These are phyloP conservation scores for Solanum bukasovii DNA, from an alignment of 257 asterid genomes.

Conservation along the genomic window DNA sequence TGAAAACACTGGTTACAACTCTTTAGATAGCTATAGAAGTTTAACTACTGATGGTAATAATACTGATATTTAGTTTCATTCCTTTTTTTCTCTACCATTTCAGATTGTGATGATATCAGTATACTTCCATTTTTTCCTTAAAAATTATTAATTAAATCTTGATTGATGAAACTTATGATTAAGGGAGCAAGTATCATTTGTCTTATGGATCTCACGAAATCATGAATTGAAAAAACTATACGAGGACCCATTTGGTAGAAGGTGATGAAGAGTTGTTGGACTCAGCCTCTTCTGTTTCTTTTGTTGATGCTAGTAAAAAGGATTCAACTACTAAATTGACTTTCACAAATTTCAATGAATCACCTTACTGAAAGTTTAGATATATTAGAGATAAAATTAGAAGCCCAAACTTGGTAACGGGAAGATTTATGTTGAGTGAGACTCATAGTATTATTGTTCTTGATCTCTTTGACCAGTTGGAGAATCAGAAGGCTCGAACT, in stretches of 20 bases:
- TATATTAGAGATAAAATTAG: conserved; percentile 38
- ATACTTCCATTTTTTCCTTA: neutral
- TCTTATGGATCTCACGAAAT: conserved; percentile 38
- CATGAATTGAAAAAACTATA: conserved; percentile 29
- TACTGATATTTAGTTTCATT: neutral
- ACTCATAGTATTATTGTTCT: conserved; percentile 43
- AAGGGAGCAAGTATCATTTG: conserved; percentile 28
- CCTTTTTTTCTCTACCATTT: neutral
- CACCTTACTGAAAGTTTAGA: conserved; percentile 43
- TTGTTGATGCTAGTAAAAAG: conserved; percentile 27
- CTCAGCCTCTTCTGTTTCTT: conserved; percentile 54
- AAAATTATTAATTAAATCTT: neutral
- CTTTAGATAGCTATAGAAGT: conserved; percentile 39
- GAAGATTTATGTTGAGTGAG: conserved; percentile 59
- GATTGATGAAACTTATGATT: conserved; percentile 6
- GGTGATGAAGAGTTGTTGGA: conserved; percentile 56
- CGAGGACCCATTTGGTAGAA: conserved; percentile 25
- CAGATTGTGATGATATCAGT: neutral
- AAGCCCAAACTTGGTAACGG: conserved; percentile 19
- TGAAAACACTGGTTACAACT: conserved; percentile 18
- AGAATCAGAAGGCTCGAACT: conserved; percentile 27
- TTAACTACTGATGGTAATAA: conserved; percentile 48
- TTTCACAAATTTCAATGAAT: conserved; percentile 22
- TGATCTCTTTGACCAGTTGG: conserved; percentile 44
- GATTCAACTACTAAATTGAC: conserved; percentile 18